Percentiles rank a stretch among this genome's conserved stretches.
Evolutionary conservation across 179 eudicot genomes (phyloP).

Genomic region (Monotropa hypopitys): DNA sequence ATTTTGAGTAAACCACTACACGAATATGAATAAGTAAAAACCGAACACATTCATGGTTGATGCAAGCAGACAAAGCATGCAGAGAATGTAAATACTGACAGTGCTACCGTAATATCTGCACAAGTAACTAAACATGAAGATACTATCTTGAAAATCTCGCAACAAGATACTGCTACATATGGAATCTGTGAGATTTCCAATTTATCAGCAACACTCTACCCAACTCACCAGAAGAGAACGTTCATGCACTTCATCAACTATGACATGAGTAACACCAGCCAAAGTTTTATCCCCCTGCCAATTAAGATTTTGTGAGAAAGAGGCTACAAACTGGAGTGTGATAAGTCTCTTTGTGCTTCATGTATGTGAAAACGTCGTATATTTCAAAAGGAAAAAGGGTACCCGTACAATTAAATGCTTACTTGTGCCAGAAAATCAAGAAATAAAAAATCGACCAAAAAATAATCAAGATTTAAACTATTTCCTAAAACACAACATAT

Average conservation of each 20-base stretch:
- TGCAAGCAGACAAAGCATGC: neutral
- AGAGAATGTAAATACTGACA: neutral
- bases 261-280: conserved; percentile 72
- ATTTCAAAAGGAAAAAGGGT: neutral
- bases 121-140: neutral
- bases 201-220: neutral
- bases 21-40: neutral
- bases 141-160: neutral
- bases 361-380: neutral
- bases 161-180: neutral
- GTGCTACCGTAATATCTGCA: neutral
- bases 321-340: neutral
- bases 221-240: conserved; percentile 88
- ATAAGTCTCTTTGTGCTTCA: neutral
- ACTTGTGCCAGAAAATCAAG: neutral
- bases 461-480: neutral
- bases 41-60: neutral
- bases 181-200: neutral
- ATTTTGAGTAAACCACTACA: neutral
- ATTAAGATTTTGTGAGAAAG: conserved; percentile 4
- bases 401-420: neutral
- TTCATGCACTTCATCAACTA: conserved; percentile 98
- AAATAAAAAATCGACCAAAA: neutral
- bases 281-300: conserved; percentile 77
- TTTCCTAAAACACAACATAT: neutral